A percentile compares a stretch with the other conserved stretches of the same genome.
Conservation (phyloP, 1,284 basidiomycete species). For the Rhodotorula mucilaginosa region DNA sequence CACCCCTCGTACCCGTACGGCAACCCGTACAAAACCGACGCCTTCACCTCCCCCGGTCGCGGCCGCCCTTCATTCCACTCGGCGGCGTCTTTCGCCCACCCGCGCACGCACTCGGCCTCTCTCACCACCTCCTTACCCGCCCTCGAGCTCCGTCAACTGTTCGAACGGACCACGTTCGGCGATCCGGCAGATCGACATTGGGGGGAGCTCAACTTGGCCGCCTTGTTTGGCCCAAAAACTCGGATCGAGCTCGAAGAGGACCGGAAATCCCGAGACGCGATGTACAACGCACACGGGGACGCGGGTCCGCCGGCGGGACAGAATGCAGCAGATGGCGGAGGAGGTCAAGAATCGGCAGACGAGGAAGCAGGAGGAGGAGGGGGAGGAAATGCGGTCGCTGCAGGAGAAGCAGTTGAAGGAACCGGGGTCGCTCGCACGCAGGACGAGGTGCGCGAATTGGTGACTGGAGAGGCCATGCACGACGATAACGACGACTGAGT, state of each 20-base stretch:
- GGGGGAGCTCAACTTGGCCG: constrained; percentile 24
- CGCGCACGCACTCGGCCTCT: constrained; percentile 13
- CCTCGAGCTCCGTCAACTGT: constrained; percentile 28
- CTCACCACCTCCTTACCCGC: constrained; percentile 35
- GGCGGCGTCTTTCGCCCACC: constrained; percentile 3
- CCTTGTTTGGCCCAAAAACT: constrained; percentile 17
- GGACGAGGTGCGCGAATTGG: background rate
- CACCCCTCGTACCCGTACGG: constrained; percentile 46
- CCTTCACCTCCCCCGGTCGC: constrained; percentile 9
- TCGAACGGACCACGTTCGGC: constrained; percentile 28
- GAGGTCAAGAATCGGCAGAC: constrained; percentile 13
- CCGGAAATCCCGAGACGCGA: constrained; percentile 6
- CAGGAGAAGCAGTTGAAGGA: background rate
- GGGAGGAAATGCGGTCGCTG: background rate
- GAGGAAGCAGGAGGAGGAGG: constrained; percentile 2
- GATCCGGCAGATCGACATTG: constrained; percentile 27
- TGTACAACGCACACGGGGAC: constrained; percentile 22
- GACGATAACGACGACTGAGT: background rate
- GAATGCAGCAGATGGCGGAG: constrained; percentile 29
- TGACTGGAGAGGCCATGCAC: background rate
- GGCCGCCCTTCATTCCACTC: background rate
- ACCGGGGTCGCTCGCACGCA: background rate
- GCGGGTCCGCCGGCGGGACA: constrained; percentile 31
- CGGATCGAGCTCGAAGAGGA: constrained; percentile 14
- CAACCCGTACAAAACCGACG: constrained; percentile 41